Base-by-base conservation (phyloP, 768 basidiomycete species). In the Calocybe gangraenosa region DNA sequence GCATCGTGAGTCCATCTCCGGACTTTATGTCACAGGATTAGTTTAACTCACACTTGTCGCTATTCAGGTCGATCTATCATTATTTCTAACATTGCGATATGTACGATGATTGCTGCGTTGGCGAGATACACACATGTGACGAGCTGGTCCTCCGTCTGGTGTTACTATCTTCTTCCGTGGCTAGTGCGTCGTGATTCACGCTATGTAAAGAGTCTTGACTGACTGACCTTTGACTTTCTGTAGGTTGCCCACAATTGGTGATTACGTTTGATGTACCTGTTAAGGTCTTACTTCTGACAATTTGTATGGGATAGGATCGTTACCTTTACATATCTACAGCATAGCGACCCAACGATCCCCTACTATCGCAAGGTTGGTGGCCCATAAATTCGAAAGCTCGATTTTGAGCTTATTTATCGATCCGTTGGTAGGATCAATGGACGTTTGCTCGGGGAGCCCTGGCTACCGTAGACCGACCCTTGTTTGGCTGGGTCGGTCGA, bases 251-350 rank as follows among this genome's bases (percentile, higher is more conserved):
- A 74, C 54, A 75, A 73, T 48, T 72, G 70, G 72, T 70, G 55
- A 44, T 10, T 31, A 17, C 15, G 34, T n/a, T n/a, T n/a, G n/a
- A n/a, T n/a, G n/a, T n/a, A n/a, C n/a, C n/a, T n/a, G n/a, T n/a
- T n/a, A n/a, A n/a, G n/a, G n/a, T n/a, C n/a, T n/a, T n/a, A n/a
- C n/a, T n/a, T n/a, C n/a, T n/a, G n/a, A n/a, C n/a, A n/a, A n/a
- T n/a, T n/a, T n/a, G n/a, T n/a, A n/a, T n/a, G n/a, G n/a, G n/a
- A 40, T 38, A 75, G 78, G 79, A 77, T 82, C 54, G 76, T 81
- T 40, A 75, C 74, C 65, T 73, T 80, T 52, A 79, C 79, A 1
- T 80, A 78, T 53, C 65, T 83, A 10, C 81, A 82, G 36, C 81
- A 83, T 52, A 79, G 76, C 42, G 79, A 79, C 53, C 75, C 76